Evolutionary conservation across 2,329 filamentous ascomycete species (phyloP).

Genomic region (Scytalidium lignicola): DNA sequence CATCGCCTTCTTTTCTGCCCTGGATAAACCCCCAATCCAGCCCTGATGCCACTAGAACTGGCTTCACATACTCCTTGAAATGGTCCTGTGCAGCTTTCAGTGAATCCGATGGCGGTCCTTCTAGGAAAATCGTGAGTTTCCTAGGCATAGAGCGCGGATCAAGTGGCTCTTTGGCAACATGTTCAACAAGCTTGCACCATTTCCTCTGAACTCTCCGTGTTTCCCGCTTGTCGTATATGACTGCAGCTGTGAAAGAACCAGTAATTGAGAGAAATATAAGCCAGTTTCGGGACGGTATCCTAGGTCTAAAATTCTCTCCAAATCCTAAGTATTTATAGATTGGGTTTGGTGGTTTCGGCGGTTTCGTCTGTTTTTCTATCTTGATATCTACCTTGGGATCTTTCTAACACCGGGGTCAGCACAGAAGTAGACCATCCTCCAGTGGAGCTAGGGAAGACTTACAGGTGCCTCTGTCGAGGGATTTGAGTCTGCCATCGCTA

Average conservation of each 20-base stretch:
- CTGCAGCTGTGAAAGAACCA: constrained; percentile 69
- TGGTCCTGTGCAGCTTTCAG: constrained; percentile 84
- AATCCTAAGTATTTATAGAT: constrained; percentile 77
- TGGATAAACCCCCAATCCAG: constrained; percentile 96
- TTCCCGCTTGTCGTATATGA: constrained; percentile 89
- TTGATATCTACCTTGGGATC: constrained; percentile 30
- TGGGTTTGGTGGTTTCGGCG: constrained; percentile 55
- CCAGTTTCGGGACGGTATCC: constrained; percentile 94
- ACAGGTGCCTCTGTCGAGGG: constrained; percentile 16
- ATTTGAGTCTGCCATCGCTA: constrained; percentile 21
- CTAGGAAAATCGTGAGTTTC: constrained; percentile 79
- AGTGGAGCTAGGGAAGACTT: constrained; percentile 5
- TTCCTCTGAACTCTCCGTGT: constrained; percentile 80
- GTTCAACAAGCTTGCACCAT: constrained; percentile 81
- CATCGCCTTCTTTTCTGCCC: constrained; percentile 86
- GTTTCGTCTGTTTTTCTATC: constrained; percentile 34
- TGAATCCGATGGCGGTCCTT: constrained; percentile 81
- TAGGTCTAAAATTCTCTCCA: constrained; percentile 68
- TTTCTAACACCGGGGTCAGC: constrained; percentile 12
- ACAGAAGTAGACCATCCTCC: neutral
- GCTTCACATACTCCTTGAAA: constrained; percentile 94
- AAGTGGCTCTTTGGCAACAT: constrained; percentile 75
- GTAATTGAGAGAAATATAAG: constrained; percentile 86
- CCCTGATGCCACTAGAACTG: constrained; percentile 80
- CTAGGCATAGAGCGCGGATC: constrained; percentile 68